Conservation (phyloP, 192 early-diverging fungal species). For the Umbelopsis ramanniana region DNA sequence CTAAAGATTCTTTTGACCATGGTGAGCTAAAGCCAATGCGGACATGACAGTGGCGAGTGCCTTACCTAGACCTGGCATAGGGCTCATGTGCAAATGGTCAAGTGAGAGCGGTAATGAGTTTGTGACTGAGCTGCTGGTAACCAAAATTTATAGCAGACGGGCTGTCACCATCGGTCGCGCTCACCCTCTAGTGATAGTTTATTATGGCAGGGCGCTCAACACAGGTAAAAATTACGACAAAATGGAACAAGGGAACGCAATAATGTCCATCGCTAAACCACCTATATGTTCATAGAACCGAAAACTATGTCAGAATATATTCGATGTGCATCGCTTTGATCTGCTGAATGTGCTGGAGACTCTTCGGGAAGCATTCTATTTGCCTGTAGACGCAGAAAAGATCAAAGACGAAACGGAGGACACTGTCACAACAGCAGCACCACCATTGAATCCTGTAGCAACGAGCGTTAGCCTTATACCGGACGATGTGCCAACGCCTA, state of each 20-base stretch:
- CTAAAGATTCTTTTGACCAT: background rate
- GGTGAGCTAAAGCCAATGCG: background rate
- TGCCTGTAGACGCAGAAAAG: background rate
- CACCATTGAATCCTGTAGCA: no score
- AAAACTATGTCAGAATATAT: conserved; percentile 31
- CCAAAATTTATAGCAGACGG: background rate
- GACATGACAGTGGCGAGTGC: background rate
- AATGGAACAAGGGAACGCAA: no score
- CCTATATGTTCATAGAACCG: background rate
- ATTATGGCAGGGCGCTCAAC: conserved; percentile 4
- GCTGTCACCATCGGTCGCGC: background rate
- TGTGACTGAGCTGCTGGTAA: background rate
- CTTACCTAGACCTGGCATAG: background rate
- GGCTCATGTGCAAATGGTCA: background rate
- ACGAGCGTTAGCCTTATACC: background rate
- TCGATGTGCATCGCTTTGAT: conserved; percentile 30
- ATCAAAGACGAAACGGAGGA: background rate
- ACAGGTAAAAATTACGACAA: background rate
- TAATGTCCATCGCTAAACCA: no score
- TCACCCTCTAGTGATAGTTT: background rate
- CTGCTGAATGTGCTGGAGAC: conserved; percentile 29
- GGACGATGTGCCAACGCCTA: background rate
- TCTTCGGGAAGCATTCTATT: conserved; percentile 21
- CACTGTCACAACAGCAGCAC: background rate
- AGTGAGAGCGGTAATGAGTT: background rate